Conservation (phyloP, 495 filamentous ascomycete genomes). For the Penicillium ucsense region DNA sequence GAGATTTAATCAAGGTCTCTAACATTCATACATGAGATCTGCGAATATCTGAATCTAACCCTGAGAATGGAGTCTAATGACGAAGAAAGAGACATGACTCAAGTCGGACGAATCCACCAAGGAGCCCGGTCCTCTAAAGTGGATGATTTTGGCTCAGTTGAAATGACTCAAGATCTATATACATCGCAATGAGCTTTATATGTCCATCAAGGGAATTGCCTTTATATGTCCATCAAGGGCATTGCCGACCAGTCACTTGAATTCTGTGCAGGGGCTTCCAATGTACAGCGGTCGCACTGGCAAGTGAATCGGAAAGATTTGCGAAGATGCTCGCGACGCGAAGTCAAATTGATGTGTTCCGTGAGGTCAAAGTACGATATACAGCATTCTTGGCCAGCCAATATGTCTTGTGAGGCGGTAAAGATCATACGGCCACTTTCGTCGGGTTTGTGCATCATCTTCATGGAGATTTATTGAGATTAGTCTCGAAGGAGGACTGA, state of each 20-base stretch:
- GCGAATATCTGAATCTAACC: no score
- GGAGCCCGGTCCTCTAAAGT: no score
- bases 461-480: no score
- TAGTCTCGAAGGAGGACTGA: not conserved
- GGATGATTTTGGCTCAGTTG: no score
- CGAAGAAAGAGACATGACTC: no score
- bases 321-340: conserved; percentile 21
- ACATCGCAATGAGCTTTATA: no score
- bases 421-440: conserved; percentile 29
- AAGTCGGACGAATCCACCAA: no score
- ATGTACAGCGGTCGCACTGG: conserved; percentile 21
- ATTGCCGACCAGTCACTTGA: conserved; percentile 6
- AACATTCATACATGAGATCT: no score
- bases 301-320: conserved; percentile 26
- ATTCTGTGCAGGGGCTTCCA: conserved; percentile 14
- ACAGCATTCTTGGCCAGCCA: conserved; percentile 29
- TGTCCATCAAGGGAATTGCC: conserved; percentile 12
- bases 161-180: no score
- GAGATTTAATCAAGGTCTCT: no score
- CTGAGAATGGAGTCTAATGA: no score
- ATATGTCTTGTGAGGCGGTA: conserved; percentile 24
- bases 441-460: conserved; percentile 32
- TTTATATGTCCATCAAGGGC: conserved; percentile 11
- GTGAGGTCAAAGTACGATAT: conserved; percentile 33
- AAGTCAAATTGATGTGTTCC: conserved; percentile 9